phyloP scores from a whole-genome alignment of 2,329 filamentous ascomycete species.

The Penicillium sp. region DNA sequence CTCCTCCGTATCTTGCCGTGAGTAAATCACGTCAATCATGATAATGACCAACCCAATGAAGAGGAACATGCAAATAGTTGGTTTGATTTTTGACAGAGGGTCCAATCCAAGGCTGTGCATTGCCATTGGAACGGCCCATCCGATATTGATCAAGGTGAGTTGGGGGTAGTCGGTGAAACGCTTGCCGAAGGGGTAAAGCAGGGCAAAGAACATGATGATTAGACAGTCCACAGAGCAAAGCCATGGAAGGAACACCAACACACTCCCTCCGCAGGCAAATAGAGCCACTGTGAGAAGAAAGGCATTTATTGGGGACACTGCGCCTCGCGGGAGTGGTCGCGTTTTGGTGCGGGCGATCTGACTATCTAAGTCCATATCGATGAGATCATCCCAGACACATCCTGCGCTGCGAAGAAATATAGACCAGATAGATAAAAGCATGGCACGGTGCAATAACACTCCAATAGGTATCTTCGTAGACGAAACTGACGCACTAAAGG shows the following conservation, averaged over 20 bases:
- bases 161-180: neutral
- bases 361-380: conserved; percentile 83
- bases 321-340: neutral
- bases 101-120: neutral
- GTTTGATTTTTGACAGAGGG: neutral
- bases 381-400: conserved; percentile 75
- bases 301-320: neutral
- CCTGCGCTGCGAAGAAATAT: neutral
- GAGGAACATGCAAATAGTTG: conserved; percentile 37
- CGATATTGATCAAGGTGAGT: neutral
- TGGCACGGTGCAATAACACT: neutral
- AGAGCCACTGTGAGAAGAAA: neutral
- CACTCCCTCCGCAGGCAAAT: neutral
- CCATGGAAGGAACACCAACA: neutral
- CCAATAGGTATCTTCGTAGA: neutral
- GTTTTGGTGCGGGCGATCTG: conserved; percentile 69
- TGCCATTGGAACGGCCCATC: neutral
- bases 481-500: neutral
- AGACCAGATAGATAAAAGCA: neutral
- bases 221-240: neutral
- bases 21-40: conserved; percentile 41
- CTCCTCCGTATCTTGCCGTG: conserved; percentile 37
- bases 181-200: neutral
- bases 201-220: neutral
- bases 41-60: conserved; percentile 13